These are phyloP conservation scores for Panicum miliaceum DNA, from an alignment of 176 grass and related monocot species.

Conservation along the genomic window DNA sequence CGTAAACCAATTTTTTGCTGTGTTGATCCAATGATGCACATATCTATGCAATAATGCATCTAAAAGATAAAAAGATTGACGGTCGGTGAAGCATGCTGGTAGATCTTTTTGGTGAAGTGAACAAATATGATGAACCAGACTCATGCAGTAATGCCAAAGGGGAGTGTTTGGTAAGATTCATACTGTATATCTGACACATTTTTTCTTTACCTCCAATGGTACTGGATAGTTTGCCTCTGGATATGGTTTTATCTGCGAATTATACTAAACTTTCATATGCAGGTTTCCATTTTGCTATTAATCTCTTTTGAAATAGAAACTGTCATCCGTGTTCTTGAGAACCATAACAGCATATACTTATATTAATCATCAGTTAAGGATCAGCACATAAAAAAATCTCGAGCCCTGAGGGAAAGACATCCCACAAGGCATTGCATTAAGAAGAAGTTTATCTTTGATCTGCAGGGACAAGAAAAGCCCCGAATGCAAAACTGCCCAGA, in stretches of 20 bases:
- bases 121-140: constrained; percentile 57
- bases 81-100: constrained; percentile 59
- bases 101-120: constrained; percentile 45
- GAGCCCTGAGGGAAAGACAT: too few species aligned
- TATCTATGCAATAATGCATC: constrained; percentile 49
- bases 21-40: constrained; percentile 48
- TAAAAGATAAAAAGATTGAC: constrained; percentile 50
- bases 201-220: constrained; percentile 17
- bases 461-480: too few species aligned
- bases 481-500: too few species aligned
- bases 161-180: constrained; percentile 57
- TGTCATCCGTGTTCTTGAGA: constrained; percentile 1
- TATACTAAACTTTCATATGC: constrained; percentile 4
- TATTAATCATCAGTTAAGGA: not conserved
- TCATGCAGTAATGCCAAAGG: constrained; percentile 57
- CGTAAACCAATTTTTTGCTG: constrained; percentile 17
- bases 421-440: too few species aligned
- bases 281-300: constrained; percentile 16
- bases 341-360: not conserved
- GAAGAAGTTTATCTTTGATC: too few species aligned
- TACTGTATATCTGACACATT: constrained; percentile 16
- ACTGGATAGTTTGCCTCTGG: constrained; percentile 6
- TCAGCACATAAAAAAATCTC: too few species aligned
- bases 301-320: not conserved
- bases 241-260: constrained; percentile 2